These are phyloP conservation scores for Gautieria morchelliformis DNA, from an alignment of 768 basidiomycete species.

Conservation along the genomic window DNA sequence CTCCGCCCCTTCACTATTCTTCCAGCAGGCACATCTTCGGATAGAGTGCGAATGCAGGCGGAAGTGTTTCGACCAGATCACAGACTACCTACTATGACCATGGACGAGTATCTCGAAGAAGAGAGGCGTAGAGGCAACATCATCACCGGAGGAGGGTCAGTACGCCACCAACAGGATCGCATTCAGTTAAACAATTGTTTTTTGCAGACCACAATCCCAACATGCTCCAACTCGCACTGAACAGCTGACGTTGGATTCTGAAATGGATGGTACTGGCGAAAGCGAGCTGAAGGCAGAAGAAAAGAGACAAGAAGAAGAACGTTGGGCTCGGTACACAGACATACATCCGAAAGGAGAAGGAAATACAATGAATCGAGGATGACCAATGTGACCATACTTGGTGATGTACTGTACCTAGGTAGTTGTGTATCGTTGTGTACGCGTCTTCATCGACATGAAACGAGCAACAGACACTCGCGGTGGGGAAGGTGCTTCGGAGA, in stretches of 20 bases:
- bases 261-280: conserved; percentile 68
- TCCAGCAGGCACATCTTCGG: conserved; percentile 48
- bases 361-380: conserved; percentile 94
- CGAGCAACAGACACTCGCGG: neutral
- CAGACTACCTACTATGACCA: conserved; percentile 86
- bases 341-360: conserved; percentile 84
- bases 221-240: conserved; percentile 64
- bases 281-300: conserved; percentile 65
- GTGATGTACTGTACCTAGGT: neutral
- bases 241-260: conserved; percentile 67
- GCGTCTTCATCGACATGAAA: conserved; percentile 1
- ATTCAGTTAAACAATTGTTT: neutral
- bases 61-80: conserved; percentile 82
- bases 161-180: conserved; percentile 3
- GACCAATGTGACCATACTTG: conserved; percentile 14
- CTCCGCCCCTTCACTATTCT: conserved; percentile 89
- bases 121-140: conserved; percentile 81
- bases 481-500: neutral
- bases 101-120: conserved; percentile 89
- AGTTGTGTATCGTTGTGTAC: neutral
- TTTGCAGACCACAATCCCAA: conserved; percentile 53
- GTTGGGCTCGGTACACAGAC: conserved; percentile 86
- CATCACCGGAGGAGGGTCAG: conserved; percentile 80
- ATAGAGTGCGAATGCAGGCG: conserved; percentile 63
- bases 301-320: conserved; percentile 78